Evolutionary conservation across 257 asterid genomes (phyloP).

Genomic region (Fraxinus quadrangulata): DNA sequence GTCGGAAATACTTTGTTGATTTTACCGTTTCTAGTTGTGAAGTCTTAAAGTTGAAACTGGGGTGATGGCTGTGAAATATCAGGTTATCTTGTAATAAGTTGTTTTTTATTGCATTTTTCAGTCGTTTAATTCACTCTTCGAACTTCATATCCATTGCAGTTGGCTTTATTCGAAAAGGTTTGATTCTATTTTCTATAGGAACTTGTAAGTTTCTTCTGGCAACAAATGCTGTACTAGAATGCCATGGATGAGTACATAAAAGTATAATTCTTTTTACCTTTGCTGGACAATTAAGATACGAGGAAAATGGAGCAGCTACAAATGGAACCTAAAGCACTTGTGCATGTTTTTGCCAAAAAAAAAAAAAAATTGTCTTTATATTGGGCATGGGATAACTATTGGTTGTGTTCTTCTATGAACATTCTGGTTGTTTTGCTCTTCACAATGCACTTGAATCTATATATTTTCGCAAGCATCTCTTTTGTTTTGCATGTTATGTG

Average conservation of each 20-base stretch:
- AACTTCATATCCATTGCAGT: constrained; percentile 9
- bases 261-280: neutral
- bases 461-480: neutral
- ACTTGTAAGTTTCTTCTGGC: neutral
- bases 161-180: neutral
- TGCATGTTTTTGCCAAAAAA: neutral
- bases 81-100: constrained; percentile 1
- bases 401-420: neutral
- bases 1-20: neutral
- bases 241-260: neutral
- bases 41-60: neutral
- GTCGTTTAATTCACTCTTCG: neutral
- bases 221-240: neutral
- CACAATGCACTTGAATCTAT: neutral
- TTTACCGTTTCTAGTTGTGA: neutral
- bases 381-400: neutral
- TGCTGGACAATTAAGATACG: neutral
- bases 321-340: neutral
- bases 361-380: too few relatives aligned
- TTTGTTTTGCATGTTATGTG: constrained; percentile 4
- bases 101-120: neutral
- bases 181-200: neutral
- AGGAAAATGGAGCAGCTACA: neutral
- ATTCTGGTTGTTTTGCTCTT: neutral
- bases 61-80: constrained; percentile 13